A percentile compares a stretch with the other conserved stretches of the same genome.
Conservation (phyloP, 148 eudicot genomes). For the Silene conica region DNA sequence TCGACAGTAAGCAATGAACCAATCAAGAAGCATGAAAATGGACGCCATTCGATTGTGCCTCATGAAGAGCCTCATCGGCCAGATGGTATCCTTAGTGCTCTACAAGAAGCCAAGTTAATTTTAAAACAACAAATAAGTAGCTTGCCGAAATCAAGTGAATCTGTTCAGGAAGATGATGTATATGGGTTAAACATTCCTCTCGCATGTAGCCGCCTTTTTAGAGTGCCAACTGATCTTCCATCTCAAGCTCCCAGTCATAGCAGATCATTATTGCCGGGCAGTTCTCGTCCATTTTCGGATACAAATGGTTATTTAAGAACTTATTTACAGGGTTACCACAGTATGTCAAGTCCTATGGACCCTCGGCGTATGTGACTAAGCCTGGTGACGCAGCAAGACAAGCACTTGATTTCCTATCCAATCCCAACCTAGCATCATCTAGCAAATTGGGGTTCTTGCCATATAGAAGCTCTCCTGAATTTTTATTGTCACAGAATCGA, state of each 20-base stretch:
- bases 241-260: constrained; percentile 32
- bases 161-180: constrained; percentile 20
- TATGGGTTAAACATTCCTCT: constrained; percentile 40
- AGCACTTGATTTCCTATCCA: constrained; percentile 21
- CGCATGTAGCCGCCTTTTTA: constrained; percentile 56
- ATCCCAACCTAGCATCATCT: constrained; percentile 24
- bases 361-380: constrained; percentile 20
- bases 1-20: constrained; percentile 19
- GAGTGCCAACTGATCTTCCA: constrained; percentile 59
- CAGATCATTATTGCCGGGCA: constrained; percentile 20
- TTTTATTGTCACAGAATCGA: constrained; percentile 29
- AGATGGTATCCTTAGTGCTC: constrained; percentile 56
- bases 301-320: constrained; percentile 19
- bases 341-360: constrained; percentile 25
- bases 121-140: constrained; percentile 41
- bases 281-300: constrained; percentile 25
- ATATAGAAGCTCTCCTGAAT: constrained; percentile 22
- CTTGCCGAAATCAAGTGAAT: constrained; percentile 20
- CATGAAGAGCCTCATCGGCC: constrained; percentile 32
- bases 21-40: constrained; percentile 15
- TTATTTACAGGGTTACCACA: constrained; percentile 20
- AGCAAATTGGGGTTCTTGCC: constrained; percentile 14
- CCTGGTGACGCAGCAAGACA: constrained; percentile 16
- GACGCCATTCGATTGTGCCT: constrained; percentile 27
- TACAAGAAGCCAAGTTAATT: constrained; percentile 62